Conservation (phyloP, 805 yeast species). For the Wickerhamiella spandovensis region DNA sequence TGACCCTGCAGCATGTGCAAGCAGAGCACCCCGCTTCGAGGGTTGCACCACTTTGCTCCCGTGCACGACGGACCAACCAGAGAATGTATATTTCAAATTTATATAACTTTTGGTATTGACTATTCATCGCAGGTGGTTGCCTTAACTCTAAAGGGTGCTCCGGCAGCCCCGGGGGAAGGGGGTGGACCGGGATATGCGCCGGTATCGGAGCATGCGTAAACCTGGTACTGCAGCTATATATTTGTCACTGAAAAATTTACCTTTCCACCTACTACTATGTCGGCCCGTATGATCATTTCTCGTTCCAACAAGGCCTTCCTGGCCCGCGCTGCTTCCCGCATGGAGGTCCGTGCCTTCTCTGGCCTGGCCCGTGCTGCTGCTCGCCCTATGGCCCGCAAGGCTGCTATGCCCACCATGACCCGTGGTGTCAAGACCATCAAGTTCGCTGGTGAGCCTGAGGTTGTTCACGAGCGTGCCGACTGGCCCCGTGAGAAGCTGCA, state of each 20-base stretch:
- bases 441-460: slow-evolving; percentile 86
- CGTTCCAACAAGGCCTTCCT: slow-evolving; percentile 22
- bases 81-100: too few relatives aligned
- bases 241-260: neutral
- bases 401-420: slow-evolving; percentile 41
- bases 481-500: slow-evolving; percentile 97
- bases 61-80: too few relatives aligned
- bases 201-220: slow-evolving; percentile 1
- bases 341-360: slow-evolving; percentile 51
- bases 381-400: slow-evolving; percentile 20
- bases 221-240: neutral
- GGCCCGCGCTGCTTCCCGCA: slow-evolving; percentile 36
- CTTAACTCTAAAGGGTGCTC: too few relatives aligned
- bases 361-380: slow-evolving; percentile 28
- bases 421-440: slow-evolving; percentile 95
- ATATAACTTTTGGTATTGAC: too few relatives aligned
- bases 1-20: neutral
- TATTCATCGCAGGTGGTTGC: too few relatives aligned
- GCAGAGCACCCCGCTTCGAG: neutral
- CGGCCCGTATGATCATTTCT: slow-evolving; percentile 19
- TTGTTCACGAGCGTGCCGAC: slow-evolving; percentile 97
- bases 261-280: slow-evolving; percentile 11
- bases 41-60: neutral
- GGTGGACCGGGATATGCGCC: neutral
- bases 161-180: neutral